Evolutionary conservation across 2,329 filamentous ascomycete species (phyloP).

Genomic region (Bertia moriformis): DNA sequence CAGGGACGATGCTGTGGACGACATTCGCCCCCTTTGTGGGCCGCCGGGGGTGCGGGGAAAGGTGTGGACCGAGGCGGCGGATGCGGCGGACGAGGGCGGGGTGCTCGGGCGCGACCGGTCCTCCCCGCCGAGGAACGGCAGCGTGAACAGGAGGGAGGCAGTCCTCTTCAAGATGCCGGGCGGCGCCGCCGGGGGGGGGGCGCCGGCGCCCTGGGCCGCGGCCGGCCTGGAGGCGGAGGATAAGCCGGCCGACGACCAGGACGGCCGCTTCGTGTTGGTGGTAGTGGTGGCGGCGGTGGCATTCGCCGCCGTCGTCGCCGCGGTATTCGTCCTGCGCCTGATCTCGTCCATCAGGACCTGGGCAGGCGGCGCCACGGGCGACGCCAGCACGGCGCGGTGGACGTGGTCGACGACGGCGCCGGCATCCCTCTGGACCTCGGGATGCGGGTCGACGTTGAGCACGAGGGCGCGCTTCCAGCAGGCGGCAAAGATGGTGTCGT

Average conservation of each 20-base stretch:
- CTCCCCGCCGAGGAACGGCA: constrained; percentile 34
- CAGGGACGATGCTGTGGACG: constrained; percentile 11
- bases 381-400: constrained; percentile 63
- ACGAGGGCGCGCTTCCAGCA: constrained; percentile 90
- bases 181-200: constrained; percentile 21
- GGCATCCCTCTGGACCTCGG: constrained; percentile 78
- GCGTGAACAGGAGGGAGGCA: constrained; percentile 46
- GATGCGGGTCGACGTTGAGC: constrained; percentile 83
- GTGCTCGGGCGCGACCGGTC: constrained; percentile 21
- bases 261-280: constrained; percentile 26
- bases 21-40: constrained; percentile 22
- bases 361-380: constrained; percentile 57
- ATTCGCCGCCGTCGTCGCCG: constrained; percentile 29
- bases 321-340: constrained; percentile 30
- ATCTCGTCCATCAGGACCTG: constrained; percentile 65
- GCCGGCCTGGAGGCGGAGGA: constrained; percentile 5
- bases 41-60: constrained; percentile 16
- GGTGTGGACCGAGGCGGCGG: constrained; percentile 6
- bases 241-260: constrained; percentile 14
- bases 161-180: constrained; percentile 48
- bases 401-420: constrained; percentile 73
- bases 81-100: constrained; percentile 9
- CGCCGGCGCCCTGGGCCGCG: constrained; percentile 15
- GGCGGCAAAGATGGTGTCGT: constrained; percentile 81
- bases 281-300: constrained; percentile 21